phyloP scores from a whole-genome alignment of 257 asterid genomes.

The Nicotiana sylvestris region DNA sequence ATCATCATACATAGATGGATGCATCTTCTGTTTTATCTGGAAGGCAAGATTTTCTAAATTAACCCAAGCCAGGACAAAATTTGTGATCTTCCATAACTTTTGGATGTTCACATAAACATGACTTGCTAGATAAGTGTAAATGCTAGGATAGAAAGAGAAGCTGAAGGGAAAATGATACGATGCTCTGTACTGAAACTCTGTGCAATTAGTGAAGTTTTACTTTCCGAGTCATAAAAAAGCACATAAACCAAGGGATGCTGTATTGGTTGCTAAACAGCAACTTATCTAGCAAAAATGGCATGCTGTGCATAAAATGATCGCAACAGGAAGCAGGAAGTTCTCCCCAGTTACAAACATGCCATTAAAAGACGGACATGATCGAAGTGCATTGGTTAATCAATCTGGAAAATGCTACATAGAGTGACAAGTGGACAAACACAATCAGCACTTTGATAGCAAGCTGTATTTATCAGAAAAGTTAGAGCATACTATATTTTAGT shows the following conservation, averaged over 20 bases:
- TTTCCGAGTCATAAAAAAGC: neutral
- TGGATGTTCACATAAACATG: neutral
- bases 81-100: neutral
- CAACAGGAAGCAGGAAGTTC: neutral
- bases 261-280: neutral
- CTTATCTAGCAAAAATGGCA: neutral
- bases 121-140: neutral
- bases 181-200: neutral
- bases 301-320: neutral
- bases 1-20: slow-evolving; percentile 74
- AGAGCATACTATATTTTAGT: neutral
- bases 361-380: neutral
- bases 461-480: neutral
- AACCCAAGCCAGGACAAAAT: neutral
- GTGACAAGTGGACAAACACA: neutral
- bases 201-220: neutral
- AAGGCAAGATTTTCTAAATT: slow-evolving; percentile 1
- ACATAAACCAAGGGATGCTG: neutral
- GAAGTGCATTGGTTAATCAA: neutral
- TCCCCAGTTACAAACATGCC: neutral
- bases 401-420: neutral
- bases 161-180: neutral
- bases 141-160: neutral
- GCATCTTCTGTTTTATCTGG: slow-evolving; percentile 84
- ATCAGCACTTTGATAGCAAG: neutral